Evolutionary conservation across 768 basidiomycete genomes (phyloP).

Genomic region (Tricholoma hemisulphureum): DNA sequence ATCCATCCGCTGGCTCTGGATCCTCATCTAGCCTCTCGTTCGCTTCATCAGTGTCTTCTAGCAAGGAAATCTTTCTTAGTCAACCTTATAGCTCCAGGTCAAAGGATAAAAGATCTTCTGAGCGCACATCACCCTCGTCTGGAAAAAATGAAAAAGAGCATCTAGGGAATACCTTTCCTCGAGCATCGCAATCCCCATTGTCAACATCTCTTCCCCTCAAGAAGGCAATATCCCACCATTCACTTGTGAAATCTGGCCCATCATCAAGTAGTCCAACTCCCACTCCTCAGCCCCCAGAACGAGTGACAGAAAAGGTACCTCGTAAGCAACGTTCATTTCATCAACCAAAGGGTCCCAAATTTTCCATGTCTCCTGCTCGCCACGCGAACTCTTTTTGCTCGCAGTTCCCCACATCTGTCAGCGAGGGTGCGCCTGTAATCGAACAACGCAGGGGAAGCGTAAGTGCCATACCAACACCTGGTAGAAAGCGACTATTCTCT

Average conservation of each 20-base stretch:
- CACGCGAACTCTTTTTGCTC: conserved; percentile 30
- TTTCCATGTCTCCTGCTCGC: conserved; percentile 45
- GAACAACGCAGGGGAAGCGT: conserved; percentile 30
- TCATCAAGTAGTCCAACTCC: conserved; percentile 26
- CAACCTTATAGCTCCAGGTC: conserved; percentile 27
- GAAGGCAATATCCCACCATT: conserved; percentile 59
- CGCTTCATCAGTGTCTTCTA: conserved; percentile 37
- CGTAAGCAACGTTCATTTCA: conserved; percentile 67
- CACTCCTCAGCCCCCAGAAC: conserved; percentile 24
- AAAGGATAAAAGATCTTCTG: conserved; percentile 27
- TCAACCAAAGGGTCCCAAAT: conserved; percentile 53
- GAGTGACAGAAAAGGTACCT: conserved; percentile 29
- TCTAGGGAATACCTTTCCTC: conserved; percentile 1
- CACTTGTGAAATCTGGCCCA: conserved; percentile 38
- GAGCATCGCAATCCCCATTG: conserved; percentile 16
- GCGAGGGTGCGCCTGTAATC: conserved; percentile 7
- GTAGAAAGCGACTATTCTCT: conserved; percentile 64
- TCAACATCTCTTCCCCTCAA: conserved; percentile 40
- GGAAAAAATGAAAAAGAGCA: conserved; percentile 3
- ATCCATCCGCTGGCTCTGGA: conserved; percentile 23
- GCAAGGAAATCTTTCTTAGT: conserved; percentile 24
- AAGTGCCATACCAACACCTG: conserved; percentile 26
- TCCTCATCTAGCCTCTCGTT: conserved; percentile 44
- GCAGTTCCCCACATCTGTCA: conserved; percentile 23
- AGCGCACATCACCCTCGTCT: conserved; percentile 22